A percentile compares a stretch with the other conserved stretches of the same genome.
phyloP scores from a whole-genome alignment of 2,329 filamentous ascomycete species.

The Colletotrichum sidae region DNA sequence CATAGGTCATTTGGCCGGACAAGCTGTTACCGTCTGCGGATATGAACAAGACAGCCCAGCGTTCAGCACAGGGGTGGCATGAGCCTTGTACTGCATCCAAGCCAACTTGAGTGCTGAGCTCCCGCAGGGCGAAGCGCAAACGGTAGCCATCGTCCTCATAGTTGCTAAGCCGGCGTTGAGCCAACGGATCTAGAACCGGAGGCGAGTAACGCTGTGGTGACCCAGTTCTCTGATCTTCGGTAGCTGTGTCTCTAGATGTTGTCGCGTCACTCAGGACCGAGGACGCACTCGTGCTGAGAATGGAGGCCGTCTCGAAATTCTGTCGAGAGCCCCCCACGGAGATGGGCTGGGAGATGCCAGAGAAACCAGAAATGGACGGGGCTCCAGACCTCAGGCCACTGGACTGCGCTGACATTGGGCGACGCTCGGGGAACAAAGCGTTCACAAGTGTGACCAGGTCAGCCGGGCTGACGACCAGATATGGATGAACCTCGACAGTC shows the following conservation, averaged over 20 bases:
- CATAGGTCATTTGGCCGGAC: constrained; percentile 79
- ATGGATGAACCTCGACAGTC: constrained; percentile 83
- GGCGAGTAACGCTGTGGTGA: constrained; percentile 68
- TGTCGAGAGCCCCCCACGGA: constrained; percentile 68
- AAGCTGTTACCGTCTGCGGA: constrained; percentile 78
- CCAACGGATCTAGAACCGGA: constrained; percentile 57
- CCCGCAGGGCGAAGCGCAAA: constrained; percentile 75
- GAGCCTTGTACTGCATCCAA: constrained; percentile 72
- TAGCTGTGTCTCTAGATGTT: constrained; percentile 72
- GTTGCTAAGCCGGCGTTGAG: constrained; percentile 58
- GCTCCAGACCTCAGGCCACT: constrained; percentile 74
- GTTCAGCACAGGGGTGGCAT: constrained; percentile 83
- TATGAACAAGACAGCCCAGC: constrained; percentile 86
- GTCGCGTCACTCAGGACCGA: constrained; percentile 78
- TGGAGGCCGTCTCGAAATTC: constrained; percentile 74
- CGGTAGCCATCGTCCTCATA: constrained; percentile 75
- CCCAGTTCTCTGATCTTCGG: constrained; percentile 65
- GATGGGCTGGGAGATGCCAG: constrained; percentile 74
- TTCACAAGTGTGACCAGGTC: constrained; percentile 86
- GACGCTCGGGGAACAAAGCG: constrained; percentile 82
- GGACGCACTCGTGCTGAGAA: constrained; percentile 78
- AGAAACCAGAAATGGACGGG: constrained; percentile 77
- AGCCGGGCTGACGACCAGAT: constrained; percentile 81
- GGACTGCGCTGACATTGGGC: constrained; percentile 72
- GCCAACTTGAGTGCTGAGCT: constrained; percentile 76